phyloP scores from a whole-genome alignment of 129 eudicot species.

The Escallonia herrerae region DNA sequence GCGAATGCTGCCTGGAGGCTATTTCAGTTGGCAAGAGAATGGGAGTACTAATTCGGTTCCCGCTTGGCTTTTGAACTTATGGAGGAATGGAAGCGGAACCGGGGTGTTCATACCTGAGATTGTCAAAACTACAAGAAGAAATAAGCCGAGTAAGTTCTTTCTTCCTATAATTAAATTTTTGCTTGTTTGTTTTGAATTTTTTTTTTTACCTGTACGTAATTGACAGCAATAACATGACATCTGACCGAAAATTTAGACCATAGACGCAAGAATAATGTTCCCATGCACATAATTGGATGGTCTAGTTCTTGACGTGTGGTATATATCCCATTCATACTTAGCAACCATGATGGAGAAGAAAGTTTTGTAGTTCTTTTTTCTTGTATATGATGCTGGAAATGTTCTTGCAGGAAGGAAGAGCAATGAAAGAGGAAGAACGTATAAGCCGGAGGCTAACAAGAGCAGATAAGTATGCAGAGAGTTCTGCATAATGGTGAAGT shows the following conservation, averaged over 20 bases:
- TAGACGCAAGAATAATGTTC: neutral
- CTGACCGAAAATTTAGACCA: neutral
- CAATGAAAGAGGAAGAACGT: conserved; percentile 21
- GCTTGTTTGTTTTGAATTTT: neutral
- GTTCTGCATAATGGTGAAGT: no score
- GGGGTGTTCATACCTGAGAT: conserved; percentile 57
- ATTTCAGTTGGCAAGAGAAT: conserved; percentile 34
- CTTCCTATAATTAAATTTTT: neutral
- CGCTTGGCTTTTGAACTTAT: conserved; percentile 34
- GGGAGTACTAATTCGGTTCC: conserved; percentile 22
- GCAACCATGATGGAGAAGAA: neutral
- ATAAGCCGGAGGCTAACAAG: conserved; percentile 10
- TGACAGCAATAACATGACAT: no score
- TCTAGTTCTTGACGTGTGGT: neutral
- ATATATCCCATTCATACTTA: neutral
- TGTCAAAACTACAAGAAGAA: conserved; percentile 8
- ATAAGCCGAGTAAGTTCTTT: conserved; percentile 24
- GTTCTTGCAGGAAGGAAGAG: conserved; percentile 31
- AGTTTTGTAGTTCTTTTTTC: neutral
- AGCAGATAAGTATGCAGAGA: neutral
- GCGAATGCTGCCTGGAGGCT: conserved; percentile 12
- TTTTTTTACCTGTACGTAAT: neutral
- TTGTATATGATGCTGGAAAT: neutral
- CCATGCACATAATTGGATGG: no score
- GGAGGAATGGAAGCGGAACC: conserved; percentile 47